These are phyloP conservation scores for Umbelopsis ramanniana DNA, from an alignment of 192 early-diverging fungal species.

Conservation along the genomic window DNA sequence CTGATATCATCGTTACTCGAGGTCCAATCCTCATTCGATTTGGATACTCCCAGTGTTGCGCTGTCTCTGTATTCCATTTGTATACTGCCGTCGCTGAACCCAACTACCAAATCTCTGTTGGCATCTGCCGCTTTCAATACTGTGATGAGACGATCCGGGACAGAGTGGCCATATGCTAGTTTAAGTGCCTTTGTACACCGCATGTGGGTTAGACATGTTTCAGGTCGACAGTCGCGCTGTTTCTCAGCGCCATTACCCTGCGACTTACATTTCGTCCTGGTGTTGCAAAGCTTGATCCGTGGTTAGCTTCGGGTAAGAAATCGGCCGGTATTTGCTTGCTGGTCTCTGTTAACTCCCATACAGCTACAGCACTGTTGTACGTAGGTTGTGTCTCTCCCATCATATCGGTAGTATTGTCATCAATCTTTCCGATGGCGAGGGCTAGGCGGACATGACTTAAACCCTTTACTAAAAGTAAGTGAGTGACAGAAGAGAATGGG, in stretches of 20 bases:
- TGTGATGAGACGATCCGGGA: conserved; percentile 27
- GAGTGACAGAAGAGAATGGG: conserved; percentile 6
- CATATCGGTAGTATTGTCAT: neutral
- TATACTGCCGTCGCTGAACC: conserved; percentile 38
- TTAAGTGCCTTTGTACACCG: neutral
- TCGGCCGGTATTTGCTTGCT: conserved; percentile 22
- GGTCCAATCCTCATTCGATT: conserved; percentile 18
- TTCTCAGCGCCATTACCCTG: neutral
- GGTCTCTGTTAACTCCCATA: conserved; percentile 24
- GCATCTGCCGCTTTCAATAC: neutral
- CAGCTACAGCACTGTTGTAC: conserved; percentile 22
- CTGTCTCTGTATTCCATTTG: conserved; percentile 27
- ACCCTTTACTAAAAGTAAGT: neutral
- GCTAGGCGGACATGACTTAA: neutral
- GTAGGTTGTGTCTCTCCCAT: conserved; percentile 7
- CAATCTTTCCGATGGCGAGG: neutral
- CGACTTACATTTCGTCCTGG: neutral
- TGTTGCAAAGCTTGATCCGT: conserved; percentile 2
- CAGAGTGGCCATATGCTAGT: conserved; percentile 19
- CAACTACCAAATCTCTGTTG: conserved; percentile 24
- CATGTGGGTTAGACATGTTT: neutral
- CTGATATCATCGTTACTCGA: conserved; percentile 5
- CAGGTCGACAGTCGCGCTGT: too few species aligned
- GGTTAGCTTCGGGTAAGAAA: conserved; percentile 7
- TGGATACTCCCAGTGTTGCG: conserved; percentile 14